Percentiles rank a stretch among this genome's conserved stretches.
These are phyloP conservation scores for Salix caprea DNA, from an alignment of 345 rosid species.

Conservation along the genomic window DNA sequence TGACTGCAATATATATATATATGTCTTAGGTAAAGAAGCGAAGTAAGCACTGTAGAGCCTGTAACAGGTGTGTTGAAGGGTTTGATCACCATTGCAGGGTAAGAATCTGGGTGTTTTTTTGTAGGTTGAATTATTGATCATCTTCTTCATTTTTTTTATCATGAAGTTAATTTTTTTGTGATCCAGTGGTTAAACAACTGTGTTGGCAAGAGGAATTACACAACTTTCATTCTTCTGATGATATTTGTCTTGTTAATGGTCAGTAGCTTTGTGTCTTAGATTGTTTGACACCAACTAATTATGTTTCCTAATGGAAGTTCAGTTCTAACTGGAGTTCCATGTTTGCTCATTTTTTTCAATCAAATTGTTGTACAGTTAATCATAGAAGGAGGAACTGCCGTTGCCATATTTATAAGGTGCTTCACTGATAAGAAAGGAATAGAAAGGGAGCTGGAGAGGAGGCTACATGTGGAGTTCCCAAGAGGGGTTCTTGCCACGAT, in stretches of 20 bases:
- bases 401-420: constrained; percentile 87
- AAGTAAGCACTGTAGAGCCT: constrained; percentile 94
- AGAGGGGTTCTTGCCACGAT: constrained; percentile 76
- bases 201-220: constrained; percentile 87
- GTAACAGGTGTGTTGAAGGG: constrained; percentile 95
- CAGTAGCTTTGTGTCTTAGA: constrained; percentile 18
- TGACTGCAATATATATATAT: background rate
- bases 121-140: background rate
- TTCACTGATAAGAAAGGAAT: constrained; percentile 76
- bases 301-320: background rate
- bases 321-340: too few species aligned
- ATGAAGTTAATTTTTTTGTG: constrained; percentile 4
- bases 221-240: constrained; percentile 82
- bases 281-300: background rate
- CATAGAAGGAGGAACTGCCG: constrained; percentile 84
- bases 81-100: constrained; percentile 99
- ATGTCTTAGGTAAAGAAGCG: constrained; percentile 68
- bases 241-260: constrained; percentile 79
- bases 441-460: constrained; percentile 62
- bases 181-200: constrained; percentile 96
- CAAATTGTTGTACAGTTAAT: constrained; percentile 46
- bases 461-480: constrained; percentile 62
- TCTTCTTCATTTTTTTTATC: background rate
- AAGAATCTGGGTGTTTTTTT: constrained; percentile 7
- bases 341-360: background rate